Evolutionary conservation across 352 stramenopile species (phyloP).

Genomic region (Globisporangium yorkense): DNA sequence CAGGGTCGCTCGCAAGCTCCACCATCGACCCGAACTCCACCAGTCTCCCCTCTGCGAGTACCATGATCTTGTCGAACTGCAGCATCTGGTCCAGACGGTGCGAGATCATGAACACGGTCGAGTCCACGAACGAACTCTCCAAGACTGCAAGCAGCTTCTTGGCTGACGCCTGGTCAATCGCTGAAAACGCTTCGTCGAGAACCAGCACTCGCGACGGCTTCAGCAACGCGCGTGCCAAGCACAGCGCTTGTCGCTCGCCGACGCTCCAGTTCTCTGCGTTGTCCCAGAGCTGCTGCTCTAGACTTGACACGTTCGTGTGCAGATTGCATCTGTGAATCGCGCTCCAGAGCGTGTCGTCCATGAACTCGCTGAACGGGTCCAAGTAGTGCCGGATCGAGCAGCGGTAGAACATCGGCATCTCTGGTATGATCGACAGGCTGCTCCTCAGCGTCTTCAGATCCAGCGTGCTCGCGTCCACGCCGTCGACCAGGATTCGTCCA

Average conservation of each 20-base stretch:
- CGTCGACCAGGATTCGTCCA: conserved; percentile 86
- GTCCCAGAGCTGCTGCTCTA: conserved; percentile 34
- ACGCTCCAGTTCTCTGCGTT: conserved; percentile 84
- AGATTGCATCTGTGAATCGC: conserved; percentile 32
- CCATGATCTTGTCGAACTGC: conserved; percentile 12
- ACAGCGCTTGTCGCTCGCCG: conserved; percentile 89
- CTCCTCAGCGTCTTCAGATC: conserved; percentile 26
- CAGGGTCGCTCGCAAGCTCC: conserved; percentile 24
- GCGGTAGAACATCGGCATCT: conserved; percentile 89
- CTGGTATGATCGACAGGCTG: conserved; percentile 66
- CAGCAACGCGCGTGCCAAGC: conserved; percentile 83
- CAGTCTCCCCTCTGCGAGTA: conserved; percentile 15
- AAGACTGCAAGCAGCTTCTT: conserved; percentile 82
- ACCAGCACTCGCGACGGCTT: conserved; percentile 79
- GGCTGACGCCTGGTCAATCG: conserved; percentile 81
- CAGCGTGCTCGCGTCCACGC: conserved; percentile 59
- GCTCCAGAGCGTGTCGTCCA: conserved; percentile 39
- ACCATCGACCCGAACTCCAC: conserved; percentile 24
- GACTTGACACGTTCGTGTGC: conserved; percentile 12
- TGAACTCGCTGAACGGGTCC: conserved; percentile 83
- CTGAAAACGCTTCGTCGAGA: conserved; percentile 86
- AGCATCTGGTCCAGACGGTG: conserved; percentile 69
- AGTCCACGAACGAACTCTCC: conserved; percentile 15
- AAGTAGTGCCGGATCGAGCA: conserved; percentile 90
- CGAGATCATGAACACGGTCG: conserved; percentile 86